phyloP scores from a whole-genome alignment of 768 basidiomycete genomes.

The Leucosporidium scottii region DNA sequence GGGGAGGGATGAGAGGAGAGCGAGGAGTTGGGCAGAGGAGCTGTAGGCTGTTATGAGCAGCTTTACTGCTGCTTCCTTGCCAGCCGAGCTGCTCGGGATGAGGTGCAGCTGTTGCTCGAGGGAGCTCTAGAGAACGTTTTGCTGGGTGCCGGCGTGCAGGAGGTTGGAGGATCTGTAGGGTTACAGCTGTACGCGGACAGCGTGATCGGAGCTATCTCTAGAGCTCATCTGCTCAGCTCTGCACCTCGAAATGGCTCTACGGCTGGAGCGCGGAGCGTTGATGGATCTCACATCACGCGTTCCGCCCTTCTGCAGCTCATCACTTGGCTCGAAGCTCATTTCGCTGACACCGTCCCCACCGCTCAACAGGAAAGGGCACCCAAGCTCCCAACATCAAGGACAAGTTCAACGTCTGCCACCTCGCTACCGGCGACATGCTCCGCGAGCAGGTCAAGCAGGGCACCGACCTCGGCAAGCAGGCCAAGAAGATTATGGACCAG shows the following conservation, averaged over 20 bases:
- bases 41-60: too few species aligned
- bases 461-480: slow-evolving; percentile 78
- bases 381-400: slow-evolving; percentile 90
- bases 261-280: too few species aligned
- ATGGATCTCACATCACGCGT: background rate
- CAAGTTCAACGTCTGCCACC: slow-evolving; percentile 91
- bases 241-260: background rate
- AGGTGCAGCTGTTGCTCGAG: too few species aligned
- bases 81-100: too few species aligned
- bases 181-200: too few species aligned
- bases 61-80: too few species aligned
- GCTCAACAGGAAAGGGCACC: slow-evolving; percentile 79
- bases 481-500: slow-evolving; percentile 96
- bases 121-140: too few species aligned
- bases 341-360: background rate
- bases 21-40: too few species aligned
- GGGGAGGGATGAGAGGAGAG: too few species aligned
- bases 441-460: slow-evolving; percentile 83
- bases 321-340: background rate
- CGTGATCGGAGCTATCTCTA: too few species aligned
- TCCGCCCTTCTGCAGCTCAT: background rate
- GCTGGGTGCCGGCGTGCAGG: too few species aligned
- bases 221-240: background rate
- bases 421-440: slow-evolving; percentile 98
- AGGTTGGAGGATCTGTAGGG: too few species aligned